Evolutionary conservation across 371 early-diverging fungal genomes (phyloP).

Genomic region (Mucor velutinosus): DNA sequence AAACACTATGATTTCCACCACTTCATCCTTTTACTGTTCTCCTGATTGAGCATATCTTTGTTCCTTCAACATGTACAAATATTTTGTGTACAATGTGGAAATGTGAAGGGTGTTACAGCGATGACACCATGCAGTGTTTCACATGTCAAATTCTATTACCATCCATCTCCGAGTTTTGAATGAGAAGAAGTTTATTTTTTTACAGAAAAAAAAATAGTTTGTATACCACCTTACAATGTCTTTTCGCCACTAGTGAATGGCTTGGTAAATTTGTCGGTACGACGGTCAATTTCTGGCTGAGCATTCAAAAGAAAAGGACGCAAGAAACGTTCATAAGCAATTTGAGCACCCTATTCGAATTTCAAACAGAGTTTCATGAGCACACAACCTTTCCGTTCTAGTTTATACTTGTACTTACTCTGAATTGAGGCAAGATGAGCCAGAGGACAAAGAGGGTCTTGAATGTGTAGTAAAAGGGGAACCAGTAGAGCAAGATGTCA

Average conservation of each 20-base stretch:
- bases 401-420: constrained; percentile 30
- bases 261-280: constrained; percentile 2
- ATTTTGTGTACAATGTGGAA: background rate
- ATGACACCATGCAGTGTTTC: background rate
- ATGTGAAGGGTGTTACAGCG: background rate
- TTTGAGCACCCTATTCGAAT: constrained; percentile 29
- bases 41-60: background rate
- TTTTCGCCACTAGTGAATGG: background rate
- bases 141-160: background rate
- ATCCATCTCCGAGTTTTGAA: background rate
- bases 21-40: no score
- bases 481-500: constrained; percentile 67
- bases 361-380: background rate
- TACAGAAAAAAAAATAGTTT: background rate
- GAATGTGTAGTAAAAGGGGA: constrained; percentile 78
- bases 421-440: constrained; percentile 66
- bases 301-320: constrained; percentile 24
- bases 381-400: background rate
- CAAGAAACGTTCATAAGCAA: constrained; percentile 23
- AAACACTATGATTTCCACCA: no score
- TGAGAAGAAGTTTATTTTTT: background rate
- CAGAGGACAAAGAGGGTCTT: constrained; percentile 74
- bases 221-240: background rate
- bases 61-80: background rate
- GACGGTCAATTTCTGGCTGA: constrained; percentile 10